Conservation (phyloP, 1,284 basidiomycete species). For the Ceraceosorus bombacis region DNA sequence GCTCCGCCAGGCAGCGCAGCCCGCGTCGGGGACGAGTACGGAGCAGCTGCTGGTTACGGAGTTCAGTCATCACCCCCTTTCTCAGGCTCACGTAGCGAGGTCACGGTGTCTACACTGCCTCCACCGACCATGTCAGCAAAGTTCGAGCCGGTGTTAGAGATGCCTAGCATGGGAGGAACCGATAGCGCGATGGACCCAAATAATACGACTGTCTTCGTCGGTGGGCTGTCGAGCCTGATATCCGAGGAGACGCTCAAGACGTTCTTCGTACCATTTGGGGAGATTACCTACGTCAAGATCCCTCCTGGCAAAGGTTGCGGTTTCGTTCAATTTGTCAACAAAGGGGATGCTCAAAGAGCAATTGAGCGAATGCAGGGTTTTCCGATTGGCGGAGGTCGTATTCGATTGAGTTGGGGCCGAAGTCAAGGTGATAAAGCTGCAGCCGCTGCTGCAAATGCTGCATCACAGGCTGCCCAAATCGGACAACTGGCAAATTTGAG, state of each 20-base stretch:
- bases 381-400: slow-evolving; percentile 72
- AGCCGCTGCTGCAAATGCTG: slow-evolving; percentile 33
- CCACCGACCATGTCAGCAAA: neutral
- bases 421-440: slow-evolving; percentile 47
- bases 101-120: neutral
- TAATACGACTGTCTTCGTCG: slow-evolving; percentile 48
- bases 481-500: slow-evolving; percentile 32
- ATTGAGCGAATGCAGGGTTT: slow-evolving; percentile 96
- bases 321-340: slow-evolving; percentile 86
- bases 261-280: slow-evolving; percentile 44
- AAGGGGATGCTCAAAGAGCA: slow-evolving; percentile 80
- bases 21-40: neutral
- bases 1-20: neutral
- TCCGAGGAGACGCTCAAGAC: slow-evolving; percentile 41
- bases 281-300: slow-evolving; percentile 64
- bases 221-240: slow-evolving; percentile 41
- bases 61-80: no score
- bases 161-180: neutral
- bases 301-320: slow-evolving; percentile 91
- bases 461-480: slow-evolving; percentile 24
- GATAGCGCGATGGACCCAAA: slow-evolving; percentile 37
- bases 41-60: neutral
- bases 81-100: no score
- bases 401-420: slow-evolving; percentile 84
- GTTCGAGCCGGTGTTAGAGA: neutral